Base-by-base conservation (phyloP, 352 stramenopile species). In the Phytopythium sindhum region DNA sequence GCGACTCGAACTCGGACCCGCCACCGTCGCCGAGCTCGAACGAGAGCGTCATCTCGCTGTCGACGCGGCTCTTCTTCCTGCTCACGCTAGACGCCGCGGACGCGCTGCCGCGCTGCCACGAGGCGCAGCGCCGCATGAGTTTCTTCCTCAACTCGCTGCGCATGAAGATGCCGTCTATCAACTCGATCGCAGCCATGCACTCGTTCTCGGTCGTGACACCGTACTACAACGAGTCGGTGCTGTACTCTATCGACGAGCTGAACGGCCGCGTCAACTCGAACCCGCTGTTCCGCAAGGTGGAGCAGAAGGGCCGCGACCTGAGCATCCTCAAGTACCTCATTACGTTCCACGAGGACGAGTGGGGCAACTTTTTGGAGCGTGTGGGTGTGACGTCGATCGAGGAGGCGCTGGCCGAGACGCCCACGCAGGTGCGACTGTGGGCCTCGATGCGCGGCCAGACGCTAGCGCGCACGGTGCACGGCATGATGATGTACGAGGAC, bases 401-500 rank as follows among this genome's bases (percentile, higher is more conserved):
- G 12, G 86, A 95, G 55, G 88, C 86, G 9, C 69, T 96, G 0
- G 82, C 83, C 9, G 84, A 95, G 68, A 91, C 77, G 6, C 88
- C 88, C 9, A 91, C 85, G 6, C 84, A 96, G 64, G 88, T 96
- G 51, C 86, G 86, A 37, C 66, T 95, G 0, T 96, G 88, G 88
- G 88, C 88, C 14, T 93, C 84, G 24, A 93, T 92, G 77, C 86
- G 88, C 54, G 86, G 86, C 48, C 88, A 96, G 53, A 96, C 88
- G 7, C 75, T 96, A 21, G 87, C 84, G 7, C 74, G 88, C 52
- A 95, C 88, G 1, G 86, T 95, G n/a, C 86, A 93, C 54, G 88
- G 88, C 12, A 95, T 96, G 85, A 95, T 95, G 86, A 85, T 95
- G 79, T 93, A 96, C 42, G 86, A 95, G 79, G 88, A 96, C 48